A percentile compares a stretch with the other conserved stretches of the same genome.
phyloP scores from a whole-genome alignment of 805 yeast species.

The Candida ulmi region DNA sequence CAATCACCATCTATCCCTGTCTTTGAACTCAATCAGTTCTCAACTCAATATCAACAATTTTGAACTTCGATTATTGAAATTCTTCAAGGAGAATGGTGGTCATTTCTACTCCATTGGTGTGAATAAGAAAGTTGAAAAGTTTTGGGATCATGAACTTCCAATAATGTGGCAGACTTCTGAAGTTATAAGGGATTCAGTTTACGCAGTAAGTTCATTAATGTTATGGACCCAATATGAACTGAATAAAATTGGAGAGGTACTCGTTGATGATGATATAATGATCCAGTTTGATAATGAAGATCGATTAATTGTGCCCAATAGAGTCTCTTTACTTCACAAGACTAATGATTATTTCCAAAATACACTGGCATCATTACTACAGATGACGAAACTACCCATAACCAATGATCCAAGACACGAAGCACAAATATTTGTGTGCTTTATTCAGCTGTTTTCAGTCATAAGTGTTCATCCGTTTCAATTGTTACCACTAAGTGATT shows the following conservation, averaged over 20 bases:
- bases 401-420: conserved; percentile 3
- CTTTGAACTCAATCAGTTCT: conserved; percentile 16
- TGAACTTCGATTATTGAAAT: conserved; percentile 16
- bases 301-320: conserved; percentile 1
- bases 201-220: conserved; percentile 14
- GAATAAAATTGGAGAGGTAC: conserved; percentile 8
- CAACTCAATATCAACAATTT: conserved; percentile 13
- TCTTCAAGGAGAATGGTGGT: conserved; percentile 18
- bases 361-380: conserved; percentile 7
- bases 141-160: conserved; percentile 16
- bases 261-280: conserved; percentile 11
- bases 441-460: conserved; percentile 15
- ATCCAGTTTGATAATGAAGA: conserved; percentile 4
- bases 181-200: conserved; percentile 12
- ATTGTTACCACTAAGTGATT: conserved; percentile 6
- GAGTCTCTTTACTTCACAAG: conserved; percentile 8
- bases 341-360: conserved; percentile 10
- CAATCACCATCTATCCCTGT: background rate
- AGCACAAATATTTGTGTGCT: conserved; percentile 12
- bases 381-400: background rate
- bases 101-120: conserved; percentile 13
- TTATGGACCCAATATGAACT: conserved; percentile 16
- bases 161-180: conserved; percentile 12
- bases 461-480: conserved; percentile 17
- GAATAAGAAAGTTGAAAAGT: conserved; percentile 4